A percentile compares a stretch with the other conserved stretches of the same genome.
phyloP scores from a whole-genome alignment of 2,329 filamentous ascomycete genomes.

The Sporothrix globosa region DNA sequence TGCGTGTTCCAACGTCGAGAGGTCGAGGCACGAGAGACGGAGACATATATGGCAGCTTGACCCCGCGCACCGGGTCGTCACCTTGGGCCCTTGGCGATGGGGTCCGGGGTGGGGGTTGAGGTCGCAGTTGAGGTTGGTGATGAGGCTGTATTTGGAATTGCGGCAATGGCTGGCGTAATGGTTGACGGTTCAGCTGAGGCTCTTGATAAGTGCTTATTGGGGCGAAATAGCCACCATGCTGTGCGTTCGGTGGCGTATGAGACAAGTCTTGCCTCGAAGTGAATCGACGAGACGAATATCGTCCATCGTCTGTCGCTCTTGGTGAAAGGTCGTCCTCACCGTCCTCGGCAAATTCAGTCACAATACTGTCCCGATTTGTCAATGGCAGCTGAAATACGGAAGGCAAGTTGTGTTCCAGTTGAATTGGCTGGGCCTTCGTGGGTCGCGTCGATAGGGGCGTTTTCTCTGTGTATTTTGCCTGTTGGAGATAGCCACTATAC shows the following conservation, averaged over 20 bases:
- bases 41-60: slow-evolving; percentile 21
- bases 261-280: neutral
- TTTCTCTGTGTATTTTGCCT: neutral
- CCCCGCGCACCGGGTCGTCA: neutral
- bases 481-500: neutral
- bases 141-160: slow-evolving; percentile 15
- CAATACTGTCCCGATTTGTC: slow-evolving; percentile 47
- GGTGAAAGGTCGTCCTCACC: slow-evolving; percentile 41
- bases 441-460: slow-evolving; percentile 31
- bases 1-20: neutral
- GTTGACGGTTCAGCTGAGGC: neutral
- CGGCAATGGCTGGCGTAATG: neutral
- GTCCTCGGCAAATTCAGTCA: slow-evolving; percentile 60
- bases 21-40: slow-evolving; percentile 27
- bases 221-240: neutral
- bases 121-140: neutral
- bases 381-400: slow-evolving; percentile 7
- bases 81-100: neutral
- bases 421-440: neutral
- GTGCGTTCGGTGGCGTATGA: neutral
- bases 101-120: neutral
- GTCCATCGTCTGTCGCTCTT: neutral
- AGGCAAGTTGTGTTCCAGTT: neutral
- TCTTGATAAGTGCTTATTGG: neutral
- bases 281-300: neutral